Conservation (phyloP, 2,329 filamentous ascomycete genomes). For the Trichoderma sp. region DNA sequence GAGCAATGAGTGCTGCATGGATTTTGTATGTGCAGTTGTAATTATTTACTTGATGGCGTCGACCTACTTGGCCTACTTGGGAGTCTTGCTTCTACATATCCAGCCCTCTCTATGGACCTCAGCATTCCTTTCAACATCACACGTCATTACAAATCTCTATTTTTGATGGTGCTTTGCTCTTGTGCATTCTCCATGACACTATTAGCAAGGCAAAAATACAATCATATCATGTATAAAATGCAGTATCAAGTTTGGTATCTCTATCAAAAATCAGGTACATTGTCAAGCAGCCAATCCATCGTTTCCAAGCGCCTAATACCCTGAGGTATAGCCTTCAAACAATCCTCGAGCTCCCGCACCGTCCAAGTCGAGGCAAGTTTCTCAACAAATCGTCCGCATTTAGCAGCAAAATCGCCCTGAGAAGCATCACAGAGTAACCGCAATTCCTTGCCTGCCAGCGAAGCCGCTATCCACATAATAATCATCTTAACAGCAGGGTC, state of each 20-base stretch:
- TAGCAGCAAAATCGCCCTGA: neutral
- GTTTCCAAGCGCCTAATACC: neutral
- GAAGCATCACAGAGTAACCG: conserved; percentile 25
- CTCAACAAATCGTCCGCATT: neutral
- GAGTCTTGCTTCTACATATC: neutral
- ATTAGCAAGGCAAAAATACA: neutral
- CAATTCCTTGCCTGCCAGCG: conserved; percentile 24
- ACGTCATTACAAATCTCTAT: neutral
- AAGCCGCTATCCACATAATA: conserved; percentile 37
- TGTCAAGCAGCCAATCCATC: conserved; percentile 8
- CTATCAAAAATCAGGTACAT: neutral
- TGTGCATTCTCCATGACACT: neutral
- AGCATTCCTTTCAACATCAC: too few species aligned
- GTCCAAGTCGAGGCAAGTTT: neutral
- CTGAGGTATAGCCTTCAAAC: neutral
- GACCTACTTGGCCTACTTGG: neutral
- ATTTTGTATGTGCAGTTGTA: neutral
- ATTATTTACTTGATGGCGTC: neutral
- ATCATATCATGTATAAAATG: too few species aligned
- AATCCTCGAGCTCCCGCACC: neutral
- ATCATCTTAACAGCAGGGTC: conserved; percentile 36
- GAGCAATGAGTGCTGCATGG: neutral
- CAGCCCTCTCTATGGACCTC: too few species aligned
- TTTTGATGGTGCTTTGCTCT: neutral
- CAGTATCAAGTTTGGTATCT: neutral